Evolutionary conservation across 2,329 filamentous ascomycete genomes (phyloP).

Genomic region (Pezicula carpinea): DNA sequence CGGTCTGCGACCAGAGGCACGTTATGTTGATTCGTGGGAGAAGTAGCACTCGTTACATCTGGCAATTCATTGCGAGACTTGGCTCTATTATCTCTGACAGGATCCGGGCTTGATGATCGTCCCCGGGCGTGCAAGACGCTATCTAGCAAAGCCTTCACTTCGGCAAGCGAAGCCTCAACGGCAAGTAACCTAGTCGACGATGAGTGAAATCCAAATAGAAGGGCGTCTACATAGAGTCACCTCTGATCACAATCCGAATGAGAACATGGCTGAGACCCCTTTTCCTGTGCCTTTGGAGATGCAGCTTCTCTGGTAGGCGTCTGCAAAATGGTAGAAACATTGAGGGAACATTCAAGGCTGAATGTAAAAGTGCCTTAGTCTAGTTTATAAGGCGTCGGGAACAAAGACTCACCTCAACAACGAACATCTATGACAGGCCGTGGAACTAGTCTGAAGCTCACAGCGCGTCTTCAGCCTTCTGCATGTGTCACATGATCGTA

Average conservation of each 20-base stretch:
- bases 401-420: not conserved
- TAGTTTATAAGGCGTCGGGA: no score
- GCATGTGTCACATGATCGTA: not conserved
- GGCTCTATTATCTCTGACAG: not conserved
- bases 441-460: not conserved
- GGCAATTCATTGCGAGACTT: not conserved
- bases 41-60: not conserved
- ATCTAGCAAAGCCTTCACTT: not conserved
- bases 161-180: not conserved
- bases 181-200: not conserved
- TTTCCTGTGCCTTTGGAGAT: not conserved
- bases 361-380: no score
- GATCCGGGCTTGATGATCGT: not conserved
- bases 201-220: not conserved
- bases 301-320: not conserved
- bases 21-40: not conserved
- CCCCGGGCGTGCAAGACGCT: not conserved
- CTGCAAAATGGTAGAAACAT: not conserved
- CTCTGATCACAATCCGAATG: not conserved
- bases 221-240: not conserved
- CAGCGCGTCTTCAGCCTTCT: not conserved
- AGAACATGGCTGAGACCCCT: not conserved
- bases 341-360: not conserved
- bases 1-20: not conserved
- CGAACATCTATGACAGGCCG: not conserved